Evolutionary conservation across 805 yeast genomes (phyloP).

Genomic region (Citeromyces nyonsensis): DNA sequence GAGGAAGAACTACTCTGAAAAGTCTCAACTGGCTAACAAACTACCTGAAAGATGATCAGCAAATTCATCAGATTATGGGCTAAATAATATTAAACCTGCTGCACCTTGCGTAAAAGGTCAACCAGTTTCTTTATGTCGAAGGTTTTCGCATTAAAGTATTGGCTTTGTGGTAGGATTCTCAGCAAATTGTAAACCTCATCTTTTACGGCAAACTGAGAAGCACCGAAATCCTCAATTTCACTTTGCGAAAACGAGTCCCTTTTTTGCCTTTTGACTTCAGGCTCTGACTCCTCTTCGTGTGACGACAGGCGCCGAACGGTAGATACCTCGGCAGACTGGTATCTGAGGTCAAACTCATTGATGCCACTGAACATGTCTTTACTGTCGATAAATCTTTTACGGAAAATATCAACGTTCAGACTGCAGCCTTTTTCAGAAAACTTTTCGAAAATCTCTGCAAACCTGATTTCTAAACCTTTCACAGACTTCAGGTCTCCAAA

Average conservation of each 20-base stretch:
- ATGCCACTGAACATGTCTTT: conserved; percentile 20
- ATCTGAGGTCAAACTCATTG: conserved; percentile 16
- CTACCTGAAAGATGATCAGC: no score
- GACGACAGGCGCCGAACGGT: conserved; percentile 14
- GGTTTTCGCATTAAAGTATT: background rate
- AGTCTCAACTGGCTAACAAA: no score
- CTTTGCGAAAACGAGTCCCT: conserved; percentile 5
- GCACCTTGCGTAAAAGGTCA: background rate
- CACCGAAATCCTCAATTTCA: conserved; percentile 3
- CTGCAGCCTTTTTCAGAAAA: background rate
- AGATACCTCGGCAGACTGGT: background rate
- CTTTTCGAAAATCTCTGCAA: background rate
- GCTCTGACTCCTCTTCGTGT: conserved; percentile 19
- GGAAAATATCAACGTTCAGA: background rate
- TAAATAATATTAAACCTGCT: no score
- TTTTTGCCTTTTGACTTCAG: conserved; percentile 2
- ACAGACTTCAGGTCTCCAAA: conserved; percentile 61
- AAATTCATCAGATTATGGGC: no score
- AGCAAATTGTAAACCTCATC: conserved; percentile 33
- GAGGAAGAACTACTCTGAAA: no score
- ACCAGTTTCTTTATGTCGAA: conserved; percentile 1
- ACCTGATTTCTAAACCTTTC: conserved; percentile 46
- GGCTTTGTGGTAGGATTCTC: conserved; percentile 36
- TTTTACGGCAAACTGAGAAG: conserved; percentile 12
- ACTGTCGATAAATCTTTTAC: conserved; percentile 6